These are phyloP conservation scores for Primulina tabacum DNA, from an alignment of 257 asterid genomes.

Conservation along the genomic window DNA sequence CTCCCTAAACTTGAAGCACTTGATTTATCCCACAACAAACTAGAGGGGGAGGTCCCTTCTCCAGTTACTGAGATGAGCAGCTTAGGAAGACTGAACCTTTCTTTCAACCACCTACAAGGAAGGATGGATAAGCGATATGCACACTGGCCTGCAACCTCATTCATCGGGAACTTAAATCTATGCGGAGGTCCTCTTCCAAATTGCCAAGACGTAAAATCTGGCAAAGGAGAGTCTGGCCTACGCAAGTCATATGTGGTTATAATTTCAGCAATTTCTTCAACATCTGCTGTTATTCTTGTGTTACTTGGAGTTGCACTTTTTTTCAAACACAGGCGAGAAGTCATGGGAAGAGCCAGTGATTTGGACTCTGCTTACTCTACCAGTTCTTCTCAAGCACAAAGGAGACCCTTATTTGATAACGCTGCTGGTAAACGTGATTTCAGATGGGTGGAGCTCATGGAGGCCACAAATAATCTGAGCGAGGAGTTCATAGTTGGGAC, in stretches of 20 bases:
- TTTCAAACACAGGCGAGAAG: constrained; percentile 62
- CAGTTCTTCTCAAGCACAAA: constrained; percentile 66
- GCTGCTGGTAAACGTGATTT: constrained; percentile 48
- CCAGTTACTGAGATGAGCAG: constrained; percentile 78
- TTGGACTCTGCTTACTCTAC: constrained; percentile 54
- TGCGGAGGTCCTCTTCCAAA: constrained; percentile 75
- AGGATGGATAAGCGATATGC: constrained; percentile 57
- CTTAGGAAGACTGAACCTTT: constrained; percentile 67
- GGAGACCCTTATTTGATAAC: constrained; percentile 52
- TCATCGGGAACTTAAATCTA: constrained; percentile 57
- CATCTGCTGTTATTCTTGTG: constrained; percentile 42
- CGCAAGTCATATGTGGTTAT: constrained; percentile 52
- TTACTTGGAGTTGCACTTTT: constrained; percentile 61
- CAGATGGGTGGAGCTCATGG: constrained; percentile 85
- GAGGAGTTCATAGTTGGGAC: constrained; percentile 76
- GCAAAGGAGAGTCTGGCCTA: constrained; percentile 25
- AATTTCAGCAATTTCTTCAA: constrained; percentile 57
- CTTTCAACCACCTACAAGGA: constrained; percentile 70
- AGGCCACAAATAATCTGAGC: constrained; percentile 80
- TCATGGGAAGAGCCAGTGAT: constrained; percentile 36
- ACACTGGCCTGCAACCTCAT: constrained; percentile 73
- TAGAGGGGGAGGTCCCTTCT: constrained; percentile 67
- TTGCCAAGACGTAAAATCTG: constrained; percentile 40
- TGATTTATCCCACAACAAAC: constrained; percentile 69
- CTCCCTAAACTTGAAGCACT: constrained; percentile 77